Evolutionary conservation across 1,139 yeast species (phyloP), one percentile per base, ranked within the genome.

Genomic region (Yamadazyma siamensis): DNA sequence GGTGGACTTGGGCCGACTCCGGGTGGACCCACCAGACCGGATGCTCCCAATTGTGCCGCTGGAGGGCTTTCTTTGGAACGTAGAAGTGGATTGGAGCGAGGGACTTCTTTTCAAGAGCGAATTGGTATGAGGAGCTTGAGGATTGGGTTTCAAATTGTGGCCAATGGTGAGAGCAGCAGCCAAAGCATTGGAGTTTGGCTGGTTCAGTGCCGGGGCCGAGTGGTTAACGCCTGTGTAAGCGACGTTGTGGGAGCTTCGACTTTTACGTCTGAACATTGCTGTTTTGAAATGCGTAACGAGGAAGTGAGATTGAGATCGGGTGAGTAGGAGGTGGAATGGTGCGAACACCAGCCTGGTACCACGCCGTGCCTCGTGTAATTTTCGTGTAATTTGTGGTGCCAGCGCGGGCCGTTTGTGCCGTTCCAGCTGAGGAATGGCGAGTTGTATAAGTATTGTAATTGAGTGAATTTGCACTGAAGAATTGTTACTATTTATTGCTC

Each of bases 131-230:
- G 13, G 29, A 10, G n/a, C 15, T 6, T n/a, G 21, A 3, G 33
- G 5, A 20, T 23, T 11, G 12, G 25, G 17, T 24, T 39, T 40
- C 4, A 36, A 23, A 13, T 27, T 27, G 10, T 64, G 53, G 5
- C 75, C 75, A 40, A 68, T 68, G 25, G 71, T 59, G 29, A 64
- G 47, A 2, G 75, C 75, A 4, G 75, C 75, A 6, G 75, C 75
- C 48, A 65, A 48, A 10, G 75, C 75, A 31, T 57, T 56, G 26
- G 57, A 50, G 42, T 52, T 56, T 14, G 74, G 74, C 33, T 65
- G 67, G 33, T 43, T 51, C 15, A 53, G 34, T 6, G 58, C 43
- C 4, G 64, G 59, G 3, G 65, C 58, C 12, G 50, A 42, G 34
- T 59, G 66, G 40, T 61, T 63, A 19, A 67, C 74, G n/a, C 73